A percentile compares a stretch with the other conserved stretches of the same genome.
These are phyloP conservation scores for Diplocarpon mali DNA, from an alignment of 2,329 filamentous ascomycete genomes.

Conservation along the genomic window DNA sequence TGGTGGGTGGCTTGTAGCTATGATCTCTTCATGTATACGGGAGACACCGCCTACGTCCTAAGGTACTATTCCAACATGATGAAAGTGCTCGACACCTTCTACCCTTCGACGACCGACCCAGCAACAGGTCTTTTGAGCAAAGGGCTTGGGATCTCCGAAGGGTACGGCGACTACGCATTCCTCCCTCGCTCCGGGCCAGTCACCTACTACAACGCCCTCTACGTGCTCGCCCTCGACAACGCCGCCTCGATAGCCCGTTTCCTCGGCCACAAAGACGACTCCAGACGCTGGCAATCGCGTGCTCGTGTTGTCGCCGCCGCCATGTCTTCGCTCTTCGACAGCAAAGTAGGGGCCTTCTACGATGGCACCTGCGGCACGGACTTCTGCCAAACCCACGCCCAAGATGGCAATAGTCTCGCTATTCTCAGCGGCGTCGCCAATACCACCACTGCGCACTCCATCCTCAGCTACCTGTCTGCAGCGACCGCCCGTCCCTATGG, in stretches of 20 bases:
- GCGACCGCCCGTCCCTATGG: slow-evolving; percentile 33
- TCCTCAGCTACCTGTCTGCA: slow-evolving; percentile 32
- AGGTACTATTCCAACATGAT: slow-evolving; percentile 33
- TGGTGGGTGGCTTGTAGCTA: slow-evolving; percentile 41
- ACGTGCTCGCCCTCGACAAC: slow-evolving; percentile 35
- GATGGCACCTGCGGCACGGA: slow-evolving; percentile 29
- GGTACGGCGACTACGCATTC: slow-evolving; percentile 42
- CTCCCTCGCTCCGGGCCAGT: slow-evolving; percentile 35
- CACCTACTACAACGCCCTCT: slow-evolving; percentile 42
- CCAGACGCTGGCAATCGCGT: slow-evolving; percentile 31
- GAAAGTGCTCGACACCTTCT: slow-evolving; percentile 35
- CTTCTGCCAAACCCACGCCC: slow-evolving; percentile 30
- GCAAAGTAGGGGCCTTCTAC: slow-evolving; percentile 33
- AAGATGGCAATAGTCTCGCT: slow-evolving; percentile 40
- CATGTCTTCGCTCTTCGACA: slow-evolving; percentile 33
- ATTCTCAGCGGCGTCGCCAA: slow-evolving; percentile 31
- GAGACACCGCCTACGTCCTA: slow-evolving; percentile 32
- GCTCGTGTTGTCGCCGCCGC: slow-evolving; percentile 28
- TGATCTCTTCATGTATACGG: slow-evolving; percentile 40
- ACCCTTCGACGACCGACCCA: slow-evolving; percentile 32
- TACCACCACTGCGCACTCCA: slow-evolving; percentile 23
- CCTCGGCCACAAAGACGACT: slow-evolving; percentile 27
- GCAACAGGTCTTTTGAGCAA: slow-evolving; percentile 34
- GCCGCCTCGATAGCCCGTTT: slow-evolving; percentile 33
- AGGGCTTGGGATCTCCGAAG: slow-evolving; percentile 25